Evolutionary conservation across 1,284 basidiomycete genomes (phyloP), one percentile per base, ranked within the genome.

Genomic region (Ceratorhiza oryzae-sativae): DNA sequence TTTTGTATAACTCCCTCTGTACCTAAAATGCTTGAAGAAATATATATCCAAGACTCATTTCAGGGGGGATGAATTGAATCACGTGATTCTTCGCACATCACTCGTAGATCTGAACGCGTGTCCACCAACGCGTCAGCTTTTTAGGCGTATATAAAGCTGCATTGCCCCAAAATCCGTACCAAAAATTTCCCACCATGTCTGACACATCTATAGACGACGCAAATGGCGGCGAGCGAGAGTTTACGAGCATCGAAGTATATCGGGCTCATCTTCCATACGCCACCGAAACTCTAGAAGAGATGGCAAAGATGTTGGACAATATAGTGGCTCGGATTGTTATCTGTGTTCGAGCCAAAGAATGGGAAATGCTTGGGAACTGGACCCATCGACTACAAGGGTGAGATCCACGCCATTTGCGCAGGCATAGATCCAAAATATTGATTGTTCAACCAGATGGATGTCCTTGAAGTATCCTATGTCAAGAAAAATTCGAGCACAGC

Each of bases 401-500:
- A 79, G 86, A n/a, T n/a, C n/a, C 81, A 76, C 79, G 72, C 77
- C 77, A 71, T 73, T 75, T 34, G 58, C 61, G 32, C 65, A 8
- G 61, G 48, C 48, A n/a, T 71, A n/a, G 53, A 34, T 27, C 25
- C 20, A 46, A 65, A 4, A 15, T 42, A 8, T 42, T 41, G 9
- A 51, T n/a, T 30, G 41, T 41, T 53, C 32, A 23, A 34, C 48
- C 71, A 94, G 92, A 79, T 95, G 93, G 93, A 80, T 94, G 60
- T 83, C 90, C 74, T 87, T 94, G 86, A 88, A 88, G 67, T 95
- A 94, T 79, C 93, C 93, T 1, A 87, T 95, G 78, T 80, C 86
- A 56, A 92, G 87, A 71, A 77, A 86, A 46, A 88, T 87, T 32
- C 89, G 94, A 20, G 90, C 90, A n/a, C 88, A 88, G 77, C 86